Evolutionary conservation across 345 rosid species (phyloP).

Genomic region (thale cress (Arabidopsis thaliana)): DNA sequence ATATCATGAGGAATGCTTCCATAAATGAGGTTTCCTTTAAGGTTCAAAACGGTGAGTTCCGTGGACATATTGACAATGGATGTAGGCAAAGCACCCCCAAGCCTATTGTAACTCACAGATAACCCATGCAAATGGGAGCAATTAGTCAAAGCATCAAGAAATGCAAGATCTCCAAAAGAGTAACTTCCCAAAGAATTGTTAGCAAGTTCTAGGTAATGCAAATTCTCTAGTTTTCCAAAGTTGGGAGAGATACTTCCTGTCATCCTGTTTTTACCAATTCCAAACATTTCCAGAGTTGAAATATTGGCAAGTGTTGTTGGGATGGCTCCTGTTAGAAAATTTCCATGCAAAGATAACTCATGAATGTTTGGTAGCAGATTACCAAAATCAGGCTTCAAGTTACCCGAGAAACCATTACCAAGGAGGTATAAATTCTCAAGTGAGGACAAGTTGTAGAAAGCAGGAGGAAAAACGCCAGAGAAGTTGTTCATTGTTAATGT

Average conservation of each 20-base stretch:
- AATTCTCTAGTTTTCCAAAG: neutral
- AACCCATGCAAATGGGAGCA: too few relatives aligned
- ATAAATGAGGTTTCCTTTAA: neutral
- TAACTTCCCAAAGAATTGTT: neutral
- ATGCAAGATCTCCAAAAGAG: neutral
- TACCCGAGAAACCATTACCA: neutral
- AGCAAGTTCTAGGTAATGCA: neutral
- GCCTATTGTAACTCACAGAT: neutral
- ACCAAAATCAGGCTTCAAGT: neutral
- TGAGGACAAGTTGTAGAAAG: neutral
- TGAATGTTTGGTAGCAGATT: neutral
- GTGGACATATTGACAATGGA: neutral
- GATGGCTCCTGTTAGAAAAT: neutral
- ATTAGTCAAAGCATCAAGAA: too few relatives aligned
- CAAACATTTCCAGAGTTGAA: neutral
- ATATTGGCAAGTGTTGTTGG: neutral
- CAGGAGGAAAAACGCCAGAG: neutral
- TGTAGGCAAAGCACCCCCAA: constrained; percentile 6
- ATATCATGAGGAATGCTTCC: constrained; percentile 6
- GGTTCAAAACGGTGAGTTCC: neutral
- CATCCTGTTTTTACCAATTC: neutral
- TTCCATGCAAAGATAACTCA: rapidly evolving
- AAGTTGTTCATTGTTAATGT: rapidly evolving
- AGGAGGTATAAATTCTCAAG: neutral
- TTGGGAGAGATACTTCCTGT: neutral